These are phyloP conservation scores for Diplodia seriata DNA, from an alignment of 2,329 filamentous ascomycete genomes.

Conservation along the genomic window DNA sequence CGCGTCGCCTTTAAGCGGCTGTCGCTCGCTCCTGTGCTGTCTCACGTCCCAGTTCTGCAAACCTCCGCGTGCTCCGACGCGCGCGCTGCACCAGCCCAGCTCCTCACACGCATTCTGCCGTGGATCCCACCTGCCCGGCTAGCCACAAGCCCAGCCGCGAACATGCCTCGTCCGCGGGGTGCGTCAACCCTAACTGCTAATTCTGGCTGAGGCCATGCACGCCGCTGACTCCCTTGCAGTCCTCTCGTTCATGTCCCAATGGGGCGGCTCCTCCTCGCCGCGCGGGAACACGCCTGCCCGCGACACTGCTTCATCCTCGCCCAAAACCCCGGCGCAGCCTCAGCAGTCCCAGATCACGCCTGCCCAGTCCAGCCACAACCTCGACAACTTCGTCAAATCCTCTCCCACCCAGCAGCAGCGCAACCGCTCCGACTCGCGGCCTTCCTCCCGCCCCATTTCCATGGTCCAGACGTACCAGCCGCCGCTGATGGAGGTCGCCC, in stretches of 20 bases:
- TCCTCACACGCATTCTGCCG: constrained; percentile 9
- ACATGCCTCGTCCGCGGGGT: constrained; percentile 46
- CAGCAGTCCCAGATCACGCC: constrained; percentile 33
- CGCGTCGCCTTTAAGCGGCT: not conserved
- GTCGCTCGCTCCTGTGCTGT: constrained; percentile 21
- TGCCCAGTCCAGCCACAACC: constrained; percentile 42
- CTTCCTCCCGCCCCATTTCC: constrained; percentile 75
- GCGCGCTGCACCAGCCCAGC: constrained; percentile 11
- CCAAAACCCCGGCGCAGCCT: constrained; percentile 30
- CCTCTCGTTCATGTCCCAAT: constrained; percentile 85
- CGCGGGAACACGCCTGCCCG: constrained; percentile 38
- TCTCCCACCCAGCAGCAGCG: constrained; percentile 48
- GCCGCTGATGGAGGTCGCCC: constrained; percentile 81
- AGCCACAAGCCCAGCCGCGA: constrained; percentile 17
- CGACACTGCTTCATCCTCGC: constrained; percentile 40
- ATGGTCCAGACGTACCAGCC: constrained; percentile 88
- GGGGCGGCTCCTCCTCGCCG: constrained; percentile 56
- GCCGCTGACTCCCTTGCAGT: constrained; percentile 60
- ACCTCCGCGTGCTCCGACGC: constrained; percentile 18
- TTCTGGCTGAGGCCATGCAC: constrained; percentile 14
- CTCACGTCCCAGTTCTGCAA: not conserved
- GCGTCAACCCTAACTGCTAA: constrained; percentile 14
- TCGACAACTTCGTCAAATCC: constrained; percentile 41
- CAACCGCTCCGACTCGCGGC: constrained; percentile 56
- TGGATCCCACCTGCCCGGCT: constrained; percentile 14